Percentiles rank a stretch among this genome's conserved stretches.
phyloP scores from a whole-genome alignment of 768 basidiomycete species.

The Sporobolomyces pararoseus region DNA sequence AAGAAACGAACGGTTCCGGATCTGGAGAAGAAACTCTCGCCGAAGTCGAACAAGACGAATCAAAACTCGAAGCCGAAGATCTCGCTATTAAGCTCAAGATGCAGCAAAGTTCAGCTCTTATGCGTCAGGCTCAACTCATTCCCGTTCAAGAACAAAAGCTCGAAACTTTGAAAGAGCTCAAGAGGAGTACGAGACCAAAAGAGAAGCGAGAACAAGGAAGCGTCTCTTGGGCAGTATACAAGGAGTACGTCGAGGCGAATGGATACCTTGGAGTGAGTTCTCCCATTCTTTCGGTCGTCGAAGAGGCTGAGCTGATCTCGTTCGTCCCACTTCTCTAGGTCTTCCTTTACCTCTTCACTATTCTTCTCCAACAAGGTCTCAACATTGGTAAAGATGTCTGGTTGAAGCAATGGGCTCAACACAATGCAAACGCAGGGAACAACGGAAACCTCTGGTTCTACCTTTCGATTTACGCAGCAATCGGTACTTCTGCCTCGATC shows the following conservation, averaged over 20 bases:
- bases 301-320: background rate
- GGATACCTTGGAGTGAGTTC: slow-evolving; percentile 41
- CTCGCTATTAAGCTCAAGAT: slow-evolving; percentile 43
- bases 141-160: slow-evolving; percentile 40
- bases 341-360: slow-evolving; percentile 49
- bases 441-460: slow-evolving; percentile 41
- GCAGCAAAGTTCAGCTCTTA: slow-evolving; percentile 26
- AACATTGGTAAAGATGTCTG: slow-evolving; percentile 46
- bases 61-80: slow-evolving; percentile 43
- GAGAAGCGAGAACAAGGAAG: slow-evolving; percentile 49
- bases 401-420: slow-evolving; percentile 44
- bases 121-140: slow-evolving; percentile 48
- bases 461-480: slow-evolving; percentile 33
- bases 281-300: background rate
- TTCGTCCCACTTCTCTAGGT: slow-evolving; percentile 27
- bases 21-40: slow-evolving; percentile 44
- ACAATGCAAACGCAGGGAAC: slow-evolving; percentile 32
- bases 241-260: slow-evolving; percentile 48
- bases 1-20: slow-evolving; percentile 44
- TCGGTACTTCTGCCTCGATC: slow-evolving; percentile 23
- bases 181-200: slow-evolving; percentile 43
- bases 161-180: slow-evolving; percentile 31
- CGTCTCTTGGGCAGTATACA: slow-evolving; percentile 51
- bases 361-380: slow-evolving; percentile 48
- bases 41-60: slow-evolving; percentile 41